Conservation (phyloP, 495 filamentous ascomycete species). For the Daldinia caldariorum region DNA sequence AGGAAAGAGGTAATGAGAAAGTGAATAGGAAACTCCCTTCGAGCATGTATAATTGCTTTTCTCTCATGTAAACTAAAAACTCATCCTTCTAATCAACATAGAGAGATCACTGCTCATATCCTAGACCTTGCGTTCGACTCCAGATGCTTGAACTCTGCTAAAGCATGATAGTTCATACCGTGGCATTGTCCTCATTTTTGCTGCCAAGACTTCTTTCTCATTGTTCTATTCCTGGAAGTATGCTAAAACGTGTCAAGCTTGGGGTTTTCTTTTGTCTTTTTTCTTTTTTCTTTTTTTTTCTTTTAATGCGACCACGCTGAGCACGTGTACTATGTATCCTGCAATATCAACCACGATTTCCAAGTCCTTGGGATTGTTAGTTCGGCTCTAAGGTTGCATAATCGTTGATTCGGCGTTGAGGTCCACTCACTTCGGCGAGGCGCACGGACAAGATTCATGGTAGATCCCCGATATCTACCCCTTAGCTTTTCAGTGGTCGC, state of each 20-base stretch:
- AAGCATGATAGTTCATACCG: not conserved
- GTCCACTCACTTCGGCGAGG: constrained; percentile 38
- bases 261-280: no score
- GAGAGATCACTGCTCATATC: not conserved
- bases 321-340: constrained; percentile 15
- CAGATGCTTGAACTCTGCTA: constrained; percentile 1
- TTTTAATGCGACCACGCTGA: not conserved
- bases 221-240: not conserved
- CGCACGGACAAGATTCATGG: constrained; percentile 38
- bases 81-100: not conserved
- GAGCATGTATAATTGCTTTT: not conserved
- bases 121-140: not conserved
- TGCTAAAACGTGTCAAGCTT: no score
- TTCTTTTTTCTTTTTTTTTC: no score
- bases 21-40: not conserved
- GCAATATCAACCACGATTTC: constrained; percentile 4
- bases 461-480: constrained; percentile 36
- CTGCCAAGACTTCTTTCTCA: not conserved
- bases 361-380: not conserved
- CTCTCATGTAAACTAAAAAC: not conserved
- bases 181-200: no score
- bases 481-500: constrained; percentile 28
- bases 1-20: not conserved
- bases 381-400: constrained; percentile 1
- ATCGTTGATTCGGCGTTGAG: constrained; percentile 23